Evolutionary conservation across 2,329 filamentous ascomycete species (phyloP).

Genomic region (Ophiostoma ips): DNA sequence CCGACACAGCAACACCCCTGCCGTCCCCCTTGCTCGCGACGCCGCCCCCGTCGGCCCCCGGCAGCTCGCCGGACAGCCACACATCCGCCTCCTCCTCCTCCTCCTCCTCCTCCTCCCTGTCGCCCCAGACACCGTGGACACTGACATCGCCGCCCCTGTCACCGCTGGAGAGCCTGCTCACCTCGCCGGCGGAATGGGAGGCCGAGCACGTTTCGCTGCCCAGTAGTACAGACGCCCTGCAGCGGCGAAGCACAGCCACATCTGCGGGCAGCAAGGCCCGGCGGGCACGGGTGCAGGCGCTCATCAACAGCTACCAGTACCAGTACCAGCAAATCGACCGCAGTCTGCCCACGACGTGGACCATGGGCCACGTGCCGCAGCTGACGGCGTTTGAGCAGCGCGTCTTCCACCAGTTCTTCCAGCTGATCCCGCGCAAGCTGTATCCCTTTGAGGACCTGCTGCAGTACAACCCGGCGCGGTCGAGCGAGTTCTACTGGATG

Average conservation of each 20-base stretch:
- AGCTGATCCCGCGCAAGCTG: slow-evolving; percentile 18
- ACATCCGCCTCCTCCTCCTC: no score
- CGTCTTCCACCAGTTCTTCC: slow-evolving; percentile 19
- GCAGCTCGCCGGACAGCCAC: neutral
- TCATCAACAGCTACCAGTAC: slow-evolving; percentile 3
- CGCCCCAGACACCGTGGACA: neutral
- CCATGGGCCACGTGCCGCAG: slow-evolving; percentile 10
- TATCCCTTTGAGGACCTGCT: slow-evolving; percentile 22
- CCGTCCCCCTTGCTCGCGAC: slow-evolving; percentile 3
- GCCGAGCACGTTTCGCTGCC: slow-evolving; percentile 4
- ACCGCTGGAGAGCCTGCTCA: slow-evolving; percentile 2
- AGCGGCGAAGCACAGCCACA: neutral
- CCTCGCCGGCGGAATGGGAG: slow-evolving; percentile 6
- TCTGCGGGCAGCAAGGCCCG: slow-evolving; percentile 2
- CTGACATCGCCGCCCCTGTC: neutral
- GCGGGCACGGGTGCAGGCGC: slow-evolving; percentile 1
- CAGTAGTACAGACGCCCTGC: no score
- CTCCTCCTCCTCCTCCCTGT: no score
- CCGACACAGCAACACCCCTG: slow-evolving; percentile 2
- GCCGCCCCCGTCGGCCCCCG: neutral
- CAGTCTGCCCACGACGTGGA: slow-evolving; percentile 12
- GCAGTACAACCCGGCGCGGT: slow-evolving; percentile 19
- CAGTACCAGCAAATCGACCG: neutral
- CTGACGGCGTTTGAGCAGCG: slow-evolving; percentile 17
- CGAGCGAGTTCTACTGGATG: slow-evolving; percentile 17